A percentile compares a stretch with the other conserved stretches of the same genome.
phyloP scores from a whole-genome alignment of 176 grass and related monocot species.

The Chrysopogon serrulatus region DNA sequence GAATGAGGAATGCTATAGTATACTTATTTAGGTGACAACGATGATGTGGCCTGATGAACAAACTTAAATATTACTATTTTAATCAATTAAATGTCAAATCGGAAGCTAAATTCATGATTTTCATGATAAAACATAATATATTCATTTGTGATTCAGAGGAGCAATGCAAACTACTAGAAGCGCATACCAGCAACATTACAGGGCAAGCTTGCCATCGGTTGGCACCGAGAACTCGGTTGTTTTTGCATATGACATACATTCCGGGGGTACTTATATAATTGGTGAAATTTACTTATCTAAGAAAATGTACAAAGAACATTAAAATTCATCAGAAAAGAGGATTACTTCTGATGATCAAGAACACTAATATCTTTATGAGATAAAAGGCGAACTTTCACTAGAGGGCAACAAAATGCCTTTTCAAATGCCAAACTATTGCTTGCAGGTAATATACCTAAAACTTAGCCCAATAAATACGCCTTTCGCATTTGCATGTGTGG shows the following conservation, averaged over 20 bases:
- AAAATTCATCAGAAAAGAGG: conserved; percentile 16
- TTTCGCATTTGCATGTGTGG: conserved; percentile 45
- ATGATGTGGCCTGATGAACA: no score
- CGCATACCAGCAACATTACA: conserved; percentile 45
- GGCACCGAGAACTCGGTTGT: background rate
- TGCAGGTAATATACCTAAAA: conserved; percentile 67
- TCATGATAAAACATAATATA: background rate
- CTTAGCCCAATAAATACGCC: conserved; percentile 62
- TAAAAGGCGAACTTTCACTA: conserved; percentile 66
- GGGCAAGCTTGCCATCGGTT: conserved; percentile 23
- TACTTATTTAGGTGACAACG: no score
- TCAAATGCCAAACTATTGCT: conserved; percentile 65
- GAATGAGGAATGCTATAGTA: no score
- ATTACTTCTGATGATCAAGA: conserved; percentile 64
- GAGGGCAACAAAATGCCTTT: conserved; percentile 49
- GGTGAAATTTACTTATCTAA: conserved; percentile 9
- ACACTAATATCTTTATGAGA: conserved; percentile 71
- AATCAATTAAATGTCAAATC: no score
- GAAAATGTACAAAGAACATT: background rate
- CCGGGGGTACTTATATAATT: conserved; percentile 26
- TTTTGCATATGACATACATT: conserved; percentile 22
- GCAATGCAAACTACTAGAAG: background rate
- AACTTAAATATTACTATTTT: no score
- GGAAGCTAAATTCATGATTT: background rate
- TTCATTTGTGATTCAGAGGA: background rate